Evolutionary conservation across 495 filamentous ascomycete species (phyloP).

Genomic region (Entonaema liquescens): DNA sequence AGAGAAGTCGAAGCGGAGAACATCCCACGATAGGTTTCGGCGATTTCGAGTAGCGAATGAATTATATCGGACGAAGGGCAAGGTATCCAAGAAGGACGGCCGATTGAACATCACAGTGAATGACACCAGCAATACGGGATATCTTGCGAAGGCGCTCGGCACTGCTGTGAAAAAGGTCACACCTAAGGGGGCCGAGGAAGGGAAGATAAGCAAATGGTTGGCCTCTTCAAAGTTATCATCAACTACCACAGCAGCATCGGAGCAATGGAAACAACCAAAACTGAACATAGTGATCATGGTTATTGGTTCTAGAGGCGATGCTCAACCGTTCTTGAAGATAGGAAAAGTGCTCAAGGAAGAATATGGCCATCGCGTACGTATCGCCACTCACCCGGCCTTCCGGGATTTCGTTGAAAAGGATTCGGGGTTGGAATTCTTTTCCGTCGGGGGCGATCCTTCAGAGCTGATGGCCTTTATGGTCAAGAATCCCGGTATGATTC

Average conservation of each 20-base stretch:
- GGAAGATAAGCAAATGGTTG: slow-evolving; percentile 13
- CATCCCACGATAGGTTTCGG: slow-evolving; percentile 43
- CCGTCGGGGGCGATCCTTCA: slow-evolving; percentile 74
- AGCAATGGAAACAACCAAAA: slow-evolving; percentile 50
- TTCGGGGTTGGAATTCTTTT: slow-evolving; percentile 72
- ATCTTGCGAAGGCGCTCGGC: slow-evolving; percentile 74
- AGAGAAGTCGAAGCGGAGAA: slow-evolving; percentile 24
- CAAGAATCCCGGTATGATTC: slow-evolving; percentile 78
- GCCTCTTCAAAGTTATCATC: slow-evolving; percentile 38
- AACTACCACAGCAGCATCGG: slow-evolving; percentile 20
- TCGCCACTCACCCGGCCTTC: slow-evolving; percentile 75
- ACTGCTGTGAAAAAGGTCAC: slow-evolving; percentile 57
- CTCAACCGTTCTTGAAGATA: slow-evolving; percentile 78
- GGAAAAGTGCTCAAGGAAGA: slow-evolving; percentile 73
- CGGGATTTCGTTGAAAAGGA: slow-evolving; percentile 72
- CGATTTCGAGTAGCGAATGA: slow-evolving; percentile 68
- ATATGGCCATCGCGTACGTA: slow-evolving; percentile 73
- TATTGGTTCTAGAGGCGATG: slow-evolving; percentile 78
- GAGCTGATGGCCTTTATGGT: slow-evolving; percentile 86
- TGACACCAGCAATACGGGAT: slow-evolving; percentile 70
- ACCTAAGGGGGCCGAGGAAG: slow-evolving; percentile 29
- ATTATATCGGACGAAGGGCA: slow-evolving; percentile 70
- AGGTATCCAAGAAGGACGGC: slow-evolving; percentile 72
- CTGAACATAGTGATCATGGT: slow-evolving; percentile 84
- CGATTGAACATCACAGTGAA: slow-evolving; percentile 75